A percentile compares a stretch with the other conserved stretches of the same genome.
Conservation (phyloP, 768 basidiomycete genomes). For the Trametes maxima region DNA sequence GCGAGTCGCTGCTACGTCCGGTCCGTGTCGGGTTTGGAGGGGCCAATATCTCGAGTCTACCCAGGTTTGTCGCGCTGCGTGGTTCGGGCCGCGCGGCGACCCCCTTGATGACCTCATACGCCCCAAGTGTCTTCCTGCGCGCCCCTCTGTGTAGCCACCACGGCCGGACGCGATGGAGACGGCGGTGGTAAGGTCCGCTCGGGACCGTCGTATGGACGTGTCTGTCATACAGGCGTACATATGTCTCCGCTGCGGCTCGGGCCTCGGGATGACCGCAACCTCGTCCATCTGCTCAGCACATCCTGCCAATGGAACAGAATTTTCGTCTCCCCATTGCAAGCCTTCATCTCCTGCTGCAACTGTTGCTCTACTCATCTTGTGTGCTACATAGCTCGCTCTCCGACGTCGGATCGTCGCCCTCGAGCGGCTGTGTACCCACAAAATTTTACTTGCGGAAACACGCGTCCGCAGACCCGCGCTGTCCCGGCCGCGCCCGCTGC, state of each 20-base stretch:
- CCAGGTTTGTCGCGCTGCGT: neutral
- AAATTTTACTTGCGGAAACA: neutral
- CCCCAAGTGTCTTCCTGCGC: neutral
- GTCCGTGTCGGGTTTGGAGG: slow-evolving; percentile 1
- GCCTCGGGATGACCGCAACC: neutral
- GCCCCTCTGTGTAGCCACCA: neutral
- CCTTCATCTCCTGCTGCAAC: neutral
- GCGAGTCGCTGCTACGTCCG: slow-evolving; percentile 5
- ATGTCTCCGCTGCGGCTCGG: neutral
- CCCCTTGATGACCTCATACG: neutral
- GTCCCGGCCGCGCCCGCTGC: too few species aligned
- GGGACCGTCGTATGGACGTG: neutral
- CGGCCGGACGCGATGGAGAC: neutral
- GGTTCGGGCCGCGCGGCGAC: neutral
- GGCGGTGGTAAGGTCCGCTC: neutral
- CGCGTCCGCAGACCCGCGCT: neutral
- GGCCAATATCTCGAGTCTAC: neutral
- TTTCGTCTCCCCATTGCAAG: neutral
- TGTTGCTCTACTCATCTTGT: neutral
- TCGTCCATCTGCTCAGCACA: neutral
- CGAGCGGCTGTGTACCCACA: neutral
- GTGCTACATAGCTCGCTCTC: neutral
- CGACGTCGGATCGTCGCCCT: slow-evolving; percentile 3
- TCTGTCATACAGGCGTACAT: neutral
- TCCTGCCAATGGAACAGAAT: too few species aligned